Evolutionary conservation across 2,329 filamentous ascomycete species (phyloP).

Genomic region (Diaporthe sp.): DNA sequence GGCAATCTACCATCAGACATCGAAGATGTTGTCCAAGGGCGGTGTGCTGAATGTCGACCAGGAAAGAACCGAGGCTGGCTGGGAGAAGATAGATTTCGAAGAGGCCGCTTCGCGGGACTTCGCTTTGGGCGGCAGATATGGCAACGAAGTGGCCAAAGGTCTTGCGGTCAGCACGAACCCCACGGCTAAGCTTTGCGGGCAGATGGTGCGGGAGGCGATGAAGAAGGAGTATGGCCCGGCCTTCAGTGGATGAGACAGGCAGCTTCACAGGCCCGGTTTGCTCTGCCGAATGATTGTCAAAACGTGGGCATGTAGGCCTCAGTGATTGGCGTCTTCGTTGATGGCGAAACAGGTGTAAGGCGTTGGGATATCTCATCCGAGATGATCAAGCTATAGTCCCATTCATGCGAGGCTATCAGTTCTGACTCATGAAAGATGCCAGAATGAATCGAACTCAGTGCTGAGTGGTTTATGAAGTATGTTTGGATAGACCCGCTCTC

Average conservation of each 20-base stretch:
- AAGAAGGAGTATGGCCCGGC: slow-evolving; percentile 75
- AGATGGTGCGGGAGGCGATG: slow-evolving; percentile 79
- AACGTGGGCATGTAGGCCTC: neutral
- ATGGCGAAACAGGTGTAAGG: neutral
- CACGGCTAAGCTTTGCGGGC: slow-evolving; percentile 77
- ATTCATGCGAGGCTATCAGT: neutral
- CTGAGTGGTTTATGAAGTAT: neutral
- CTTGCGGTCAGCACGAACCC: slow-evolving; percentile 77
- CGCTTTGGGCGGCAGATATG: slow-evolving; percentile 74
- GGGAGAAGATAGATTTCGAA: slow-evolving; percentile 71
- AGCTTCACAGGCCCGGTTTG: neutral
- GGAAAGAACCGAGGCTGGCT: slow-evolving; percentile 60
- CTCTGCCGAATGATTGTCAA: neutral
- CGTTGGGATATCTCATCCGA: neutral
- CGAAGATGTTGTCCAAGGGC: slow-evolving; percentile 61
- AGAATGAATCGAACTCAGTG: neutral
- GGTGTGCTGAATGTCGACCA: slow-evolving; percentile 54
- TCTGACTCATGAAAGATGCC: slow-evolving; percentile 8
- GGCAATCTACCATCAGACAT: slow-evolving; percentile 72
- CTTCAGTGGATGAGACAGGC: slow-evolving; percentile 47
- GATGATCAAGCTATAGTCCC: neutral
- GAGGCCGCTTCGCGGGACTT: slow-evolving; percentile 74
- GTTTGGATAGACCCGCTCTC: slow-evolving; percentile 44
- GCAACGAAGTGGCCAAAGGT: slow-evolving; percentile 75
- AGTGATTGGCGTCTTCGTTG: neutral